phyloP scores from a whole-genome alignment of 805 yeast species.

The Ogataea henricii region DNA sequence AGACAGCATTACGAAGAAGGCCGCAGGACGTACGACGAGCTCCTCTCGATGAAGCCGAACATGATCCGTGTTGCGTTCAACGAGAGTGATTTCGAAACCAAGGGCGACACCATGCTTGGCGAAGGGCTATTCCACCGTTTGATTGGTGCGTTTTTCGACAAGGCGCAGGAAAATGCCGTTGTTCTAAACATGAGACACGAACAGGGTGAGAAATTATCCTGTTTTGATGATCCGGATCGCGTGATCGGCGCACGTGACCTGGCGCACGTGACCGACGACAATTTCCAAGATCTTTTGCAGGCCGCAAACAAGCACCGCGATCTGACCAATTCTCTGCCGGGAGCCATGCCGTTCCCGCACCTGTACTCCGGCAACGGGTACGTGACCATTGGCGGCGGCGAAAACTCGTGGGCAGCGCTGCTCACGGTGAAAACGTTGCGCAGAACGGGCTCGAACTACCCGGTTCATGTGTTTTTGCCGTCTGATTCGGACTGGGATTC shows the following conservation, averaged over 20 bases:
- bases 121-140: slow-evolving; percentile 8
- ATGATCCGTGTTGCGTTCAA: slow-evolving; percentile 11
- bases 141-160: slow-evolving; percentile 8
- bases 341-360: slow-evolving; percentile 26
- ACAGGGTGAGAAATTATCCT: not conserved
- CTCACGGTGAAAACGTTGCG: slow-evolving; percentile 40
- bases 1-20: slow-evolving; percentile 6
- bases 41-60: slow-evolving; percentile 10
- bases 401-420: slow-evolving; percentile 37
- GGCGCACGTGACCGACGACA: slow-evolving; percentile 1
- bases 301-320: slow-evolving; percentile 39
- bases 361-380: slow-evolving; percentile 24
- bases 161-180: slow-evolving; percentile 2
- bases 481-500: slow-evolving; percentile 37
- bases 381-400: slow-evolving; percentile 43
- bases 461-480: slow-evolving; percentile 42
- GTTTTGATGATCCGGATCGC: not conserved
- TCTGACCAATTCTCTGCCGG: slow-evolving; percentile 48
- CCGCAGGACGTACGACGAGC: slow-evolving; percentile 6
- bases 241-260: slow-evolving; percentile 10
- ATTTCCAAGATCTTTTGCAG: slow-evolving; percentile 39
- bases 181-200: not conserved
- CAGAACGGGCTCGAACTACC: slow-evolving; percentile 40
- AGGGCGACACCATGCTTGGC: slow-evolving; percentile 1
- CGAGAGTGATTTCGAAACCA: slow-evolving; percentile 5